Evolutionary conservation across 129 eudicot genomes (phyloP).

Genomic region (Artemisia argyi): DNA sequence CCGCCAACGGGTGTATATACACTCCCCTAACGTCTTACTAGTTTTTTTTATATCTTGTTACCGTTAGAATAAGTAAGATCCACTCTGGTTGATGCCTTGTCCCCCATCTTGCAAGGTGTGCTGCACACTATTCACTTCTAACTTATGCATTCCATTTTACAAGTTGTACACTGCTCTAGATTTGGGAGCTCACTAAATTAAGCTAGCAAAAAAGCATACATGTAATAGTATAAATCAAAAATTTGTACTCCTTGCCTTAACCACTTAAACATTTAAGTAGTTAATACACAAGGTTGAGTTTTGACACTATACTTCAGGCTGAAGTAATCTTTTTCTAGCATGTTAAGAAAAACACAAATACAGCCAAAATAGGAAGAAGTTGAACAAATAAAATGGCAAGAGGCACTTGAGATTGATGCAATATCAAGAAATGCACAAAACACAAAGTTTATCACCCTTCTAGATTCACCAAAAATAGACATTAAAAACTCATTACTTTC

Average conservation of each 20-base stretch:
- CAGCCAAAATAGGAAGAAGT: background rate
- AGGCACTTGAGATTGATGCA: slow-evolving; percentile 12
- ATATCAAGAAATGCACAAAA: slow-evolving; percentile 36
- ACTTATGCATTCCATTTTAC: too few species aligned
- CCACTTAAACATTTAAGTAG: background rate
- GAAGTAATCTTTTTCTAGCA: slow-evolving; percentile 13
- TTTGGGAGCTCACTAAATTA: background rate
- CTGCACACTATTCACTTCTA: background rate
- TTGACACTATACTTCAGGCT: slow-evolving; percentile 17
- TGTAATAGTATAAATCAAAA: background rate
- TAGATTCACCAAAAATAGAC: slow-evolving; percentile 35
- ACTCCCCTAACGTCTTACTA: too few species aligned
- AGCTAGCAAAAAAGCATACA: background rate
- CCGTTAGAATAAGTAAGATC: background rate
- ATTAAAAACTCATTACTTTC: slow-evolving; percentile 24
- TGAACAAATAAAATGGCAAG: slow-evolving; percentile 5
- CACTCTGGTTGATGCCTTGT: slow-evolving; percentile 5
- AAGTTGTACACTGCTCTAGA: background rate
- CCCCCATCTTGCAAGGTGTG: slow-evolving; percentile 9
- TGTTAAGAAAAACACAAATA: background rate
- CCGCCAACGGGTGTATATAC: too few species aligned
- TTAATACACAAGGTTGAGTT: background rate
- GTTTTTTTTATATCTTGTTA: too few species aligned
- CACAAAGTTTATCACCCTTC: slow-evolving; percentile 39
- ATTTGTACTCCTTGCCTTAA: background rate